Conservation (phyloP, 2,329 filamentous ascomycete species). For the Pseudogymnoascus sp. region DNA sequence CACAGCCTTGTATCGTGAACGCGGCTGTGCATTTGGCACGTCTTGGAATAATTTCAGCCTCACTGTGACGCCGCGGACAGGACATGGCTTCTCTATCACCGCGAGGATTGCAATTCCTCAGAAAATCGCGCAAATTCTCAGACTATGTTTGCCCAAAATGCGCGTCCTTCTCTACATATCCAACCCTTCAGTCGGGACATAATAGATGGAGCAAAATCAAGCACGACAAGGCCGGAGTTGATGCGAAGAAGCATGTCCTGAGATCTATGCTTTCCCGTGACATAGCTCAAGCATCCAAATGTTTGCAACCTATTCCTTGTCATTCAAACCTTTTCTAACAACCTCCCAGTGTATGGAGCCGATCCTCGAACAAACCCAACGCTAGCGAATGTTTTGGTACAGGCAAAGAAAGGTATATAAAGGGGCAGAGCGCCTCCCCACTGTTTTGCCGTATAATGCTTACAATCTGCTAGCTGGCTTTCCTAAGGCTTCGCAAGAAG, state of each 20-base stretch:
- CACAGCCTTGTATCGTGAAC: not conserved
- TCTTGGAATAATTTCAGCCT: conserved; percentile 9
- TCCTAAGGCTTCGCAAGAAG: conserved; percentile 76
- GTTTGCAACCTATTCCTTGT: conserved; percentile 36
- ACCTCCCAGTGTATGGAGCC: conserved; percentile 58
- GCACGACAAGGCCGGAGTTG: conserved; percentile 85
- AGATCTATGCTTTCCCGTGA: conserved; percentile 62
- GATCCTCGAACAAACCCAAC: conserved; percentile 67
- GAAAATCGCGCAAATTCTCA: not conserved
- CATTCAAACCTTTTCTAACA: conserved; percentile 14
- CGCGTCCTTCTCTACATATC: conserved; percentile 35
- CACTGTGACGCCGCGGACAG: not conserved
- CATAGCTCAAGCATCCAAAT: conserved; percentile 66
- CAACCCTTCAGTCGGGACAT: conserved; percentile 56
- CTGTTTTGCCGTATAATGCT: conserved; percentile 15
- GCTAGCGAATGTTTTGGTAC: conserved; percentile 62
- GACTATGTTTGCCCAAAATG: conserved; percentile 22
- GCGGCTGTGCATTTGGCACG: not conserved
- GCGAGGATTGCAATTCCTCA: not conserved
- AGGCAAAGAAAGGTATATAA: conserved; percentile 65
- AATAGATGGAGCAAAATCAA: conserved; percentile 95
- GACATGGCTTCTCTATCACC: conserved; percentile 8
- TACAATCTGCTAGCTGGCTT: conserved; percentile 51
- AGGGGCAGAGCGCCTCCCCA: conserved; percentile 21
- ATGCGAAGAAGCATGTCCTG: conserved; percentile 67